Evolutionary conservation across 164 flowering plant genomes (phyloP).

Genomic region (Cinnamomum chago): DNA sequence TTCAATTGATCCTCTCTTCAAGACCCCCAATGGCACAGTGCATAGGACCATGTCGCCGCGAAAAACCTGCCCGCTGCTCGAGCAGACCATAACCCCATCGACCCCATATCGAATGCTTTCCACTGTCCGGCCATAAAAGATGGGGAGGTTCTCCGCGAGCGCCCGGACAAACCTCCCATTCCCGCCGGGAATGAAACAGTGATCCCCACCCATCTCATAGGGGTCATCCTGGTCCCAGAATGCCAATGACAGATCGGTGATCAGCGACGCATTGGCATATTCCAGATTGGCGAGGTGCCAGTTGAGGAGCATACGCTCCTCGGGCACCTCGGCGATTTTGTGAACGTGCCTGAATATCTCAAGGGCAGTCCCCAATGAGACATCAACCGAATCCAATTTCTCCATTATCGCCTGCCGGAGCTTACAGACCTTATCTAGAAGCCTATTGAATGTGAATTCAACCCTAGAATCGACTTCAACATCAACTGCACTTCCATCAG

Average conservation of each 20-base stretch:
- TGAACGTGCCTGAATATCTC: slow-evolving; percentile 76
- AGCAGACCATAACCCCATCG: slow-evolving; percentile 78
- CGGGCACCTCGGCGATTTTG: slow-evolving; percentile 59
- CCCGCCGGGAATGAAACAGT: slow-evolving; percentile 97
- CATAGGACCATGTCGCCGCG: slow-evolving; percentile 85
- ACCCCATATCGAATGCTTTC: slow-evolving; percentile 65
- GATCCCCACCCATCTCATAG: slow-evolving; percentile 99
- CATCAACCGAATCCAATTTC: slow-evolving; percentile 73
- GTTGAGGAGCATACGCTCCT: slow-evolving; percentile 79
- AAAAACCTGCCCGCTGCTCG: slow-evolving; percentile 75
- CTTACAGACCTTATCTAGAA: slow-evolving; percentile 90
- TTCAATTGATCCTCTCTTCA: slow-evolving; percentile 68
- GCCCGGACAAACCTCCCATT: slow-evolving; percentile 80
- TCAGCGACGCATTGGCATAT: slow-evolving; percentile 83
- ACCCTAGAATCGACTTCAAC: slow-evolving; percentile 72
- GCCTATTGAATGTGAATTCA: slow-evolving; percentile 69
- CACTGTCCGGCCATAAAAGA: slow-evolving; percentile 63
- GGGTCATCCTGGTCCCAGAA: slow-evolving; percentile 99
- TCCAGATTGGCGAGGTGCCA: slow-evolving; percentile 98
- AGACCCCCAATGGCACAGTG: slow-evolving; percentile 94
- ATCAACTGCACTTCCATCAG: slow-evolving; percentile 75
- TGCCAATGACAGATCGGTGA: slow-evolving; percentile 85
- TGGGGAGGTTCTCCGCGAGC: slow-evolving; percentile 71
- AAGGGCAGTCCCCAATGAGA: slow-evolving; percentile 73
- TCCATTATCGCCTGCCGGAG: slow-evolving; percentile 83